Base-by-base conservation (phyloP, 2,329 filamentous ascomycete genomes). In the Fusarium decemcellulare region DNA sequence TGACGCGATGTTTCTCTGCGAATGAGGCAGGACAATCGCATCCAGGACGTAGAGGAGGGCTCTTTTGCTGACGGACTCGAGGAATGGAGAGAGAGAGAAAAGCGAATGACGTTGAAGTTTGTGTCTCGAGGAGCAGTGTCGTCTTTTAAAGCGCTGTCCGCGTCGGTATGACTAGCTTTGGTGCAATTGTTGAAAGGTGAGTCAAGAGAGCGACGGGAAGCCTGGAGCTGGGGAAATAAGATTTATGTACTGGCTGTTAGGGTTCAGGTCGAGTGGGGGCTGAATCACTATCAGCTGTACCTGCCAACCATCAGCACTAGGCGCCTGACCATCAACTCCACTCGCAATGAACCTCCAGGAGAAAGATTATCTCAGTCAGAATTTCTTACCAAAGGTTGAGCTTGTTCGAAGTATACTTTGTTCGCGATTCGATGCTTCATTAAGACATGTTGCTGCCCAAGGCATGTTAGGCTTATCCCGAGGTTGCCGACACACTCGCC, bases 111-210 rank as follows among this genome's bases (percentile, higher is more conserved):
- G 12, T 23, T 42, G 27, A 15, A n/a, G 15, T 50, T 9, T n/a
- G 10, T 36, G 46, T 29, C 11, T 9, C 15, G 34, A 34, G 27
- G 18, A 18, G 32, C 14, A 47, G 15, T 47, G 44, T 32, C 16
- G 44, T 47, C 6, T 27, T 47, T 44, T 18, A 34, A 23, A 50
- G 12, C 29, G 32, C 36, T 15, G 46, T 44, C 18, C 53, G 36
- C 44, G 27, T 44, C 57, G 48, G 57, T 34, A 48, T 59, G 57
- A 59, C 57, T 53, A 14, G 56, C 23, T n/a, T 30, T n/a, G 50
- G 34, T 11, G 56, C 29, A 44, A 29, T 34, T 36, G 37, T 30
- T 12, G 43, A 40, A 23, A 46, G 14, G 55, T 54, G 53, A 50
- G 53, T 47, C 56, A 57, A 18, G 32, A 37, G 57, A 30, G 37